Evolutionary conservation across 345 rosid genomes (phyloP).

Genomic region (Pugionium dolabratum): DNA sequence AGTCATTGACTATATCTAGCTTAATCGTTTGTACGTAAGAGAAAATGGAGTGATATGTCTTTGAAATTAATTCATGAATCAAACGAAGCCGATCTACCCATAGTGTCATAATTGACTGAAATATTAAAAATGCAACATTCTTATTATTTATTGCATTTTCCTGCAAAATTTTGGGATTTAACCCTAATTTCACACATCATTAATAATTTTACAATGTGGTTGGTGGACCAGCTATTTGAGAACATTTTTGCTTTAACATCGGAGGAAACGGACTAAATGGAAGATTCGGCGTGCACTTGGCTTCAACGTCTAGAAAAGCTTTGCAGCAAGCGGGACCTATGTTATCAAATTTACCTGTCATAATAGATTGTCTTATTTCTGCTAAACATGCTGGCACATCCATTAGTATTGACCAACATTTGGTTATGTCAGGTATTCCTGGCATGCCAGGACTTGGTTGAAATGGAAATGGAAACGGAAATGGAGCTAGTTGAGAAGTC

Average conservation of each 20-base stretch:
- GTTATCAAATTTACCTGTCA: background rate
- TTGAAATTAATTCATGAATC: no score
- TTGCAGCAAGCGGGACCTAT: slow-evolving; percentile 35
- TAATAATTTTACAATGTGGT: background rate
- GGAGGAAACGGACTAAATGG: slow-evolving; percentile 12
- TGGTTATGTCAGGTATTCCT: background rate
- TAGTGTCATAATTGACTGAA: no score
- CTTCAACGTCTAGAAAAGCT: slow-evolving; percentile 19
- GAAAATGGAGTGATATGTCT: no score
- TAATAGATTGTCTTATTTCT: slow-evolving; percentile 5
- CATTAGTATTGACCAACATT: slow-evolving; percentile 3
- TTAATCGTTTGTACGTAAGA: no score
- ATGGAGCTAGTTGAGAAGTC: no score
- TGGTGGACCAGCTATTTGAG: background rate
- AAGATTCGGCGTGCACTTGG: background rate
- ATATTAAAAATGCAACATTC: no score
- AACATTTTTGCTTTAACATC: slow-evolving; percentile 7
- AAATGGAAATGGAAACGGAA: background rate
- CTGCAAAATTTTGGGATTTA: no score
- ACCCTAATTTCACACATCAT: no score
- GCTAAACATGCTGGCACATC: slow-evolving; percentile 14
- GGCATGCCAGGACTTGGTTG: slow-evolving; percentile 2
- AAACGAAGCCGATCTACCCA: no score
- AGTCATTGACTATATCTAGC: no score
- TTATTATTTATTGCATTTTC: no score